Base-by-base conservation (phyloP, 345 rosid genomes). In the Moricandia arvensis region DNA sequence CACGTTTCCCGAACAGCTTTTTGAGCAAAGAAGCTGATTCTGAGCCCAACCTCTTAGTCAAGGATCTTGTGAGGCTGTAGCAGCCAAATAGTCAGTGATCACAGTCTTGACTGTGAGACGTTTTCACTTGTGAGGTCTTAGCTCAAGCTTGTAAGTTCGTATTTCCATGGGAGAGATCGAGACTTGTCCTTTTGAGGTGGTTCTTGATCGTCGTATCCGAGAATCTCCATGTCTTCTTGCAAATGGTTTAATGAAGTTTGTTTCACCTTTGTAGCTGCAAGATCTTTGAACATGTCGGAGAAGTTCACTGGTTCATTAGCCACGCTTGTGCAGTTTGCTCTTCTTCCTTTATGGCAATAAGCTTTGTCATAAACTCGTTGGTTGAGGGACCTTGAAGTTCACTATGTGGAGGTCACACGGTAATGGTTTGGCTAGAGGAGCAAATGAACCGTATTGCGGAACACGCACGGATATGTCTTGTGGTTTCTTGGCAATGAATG, bases 351-450 rank as follows among this genome's bases (percentile, higher is more conserved):
- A 54, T 73, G 81, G 81, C 91, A 85, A 73, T 85, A 95, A 7
- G 99, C 82, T 31, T 85, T 45, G 82, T 95, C 99, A 96, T 93
- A 95, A 17, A 67, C 82, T 38, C 84, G 83, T 78, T 98, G 90
- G 71, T 85, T 91, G 66, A 95, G 77, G 93, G 61, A 90, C 96
- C 80, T 95, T 95, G 21, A 95, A 83, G 77, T 83, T 90, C 71
- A 95, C 96, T 4, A 95, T 81, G 79, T 95, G 99, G 73, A 95
- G 73, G 77, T 92, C 98, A 75, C 99, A 95, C 0, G 99, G 99
- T 59, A 89, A 70, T 31, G 93, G 77, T 77, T 85, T 79, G 57
- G 90, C 79, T 73, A 95, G 75, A 77, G 99, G 94, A 38, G 96
- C 81, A 79, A 92, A 89, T 0, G 91, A 67, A 75, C 83, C 78